Base-by-base conservation (phyloP, 1,284 basidiomycete genomes). In the Bjerkandera adusta region DNA sequence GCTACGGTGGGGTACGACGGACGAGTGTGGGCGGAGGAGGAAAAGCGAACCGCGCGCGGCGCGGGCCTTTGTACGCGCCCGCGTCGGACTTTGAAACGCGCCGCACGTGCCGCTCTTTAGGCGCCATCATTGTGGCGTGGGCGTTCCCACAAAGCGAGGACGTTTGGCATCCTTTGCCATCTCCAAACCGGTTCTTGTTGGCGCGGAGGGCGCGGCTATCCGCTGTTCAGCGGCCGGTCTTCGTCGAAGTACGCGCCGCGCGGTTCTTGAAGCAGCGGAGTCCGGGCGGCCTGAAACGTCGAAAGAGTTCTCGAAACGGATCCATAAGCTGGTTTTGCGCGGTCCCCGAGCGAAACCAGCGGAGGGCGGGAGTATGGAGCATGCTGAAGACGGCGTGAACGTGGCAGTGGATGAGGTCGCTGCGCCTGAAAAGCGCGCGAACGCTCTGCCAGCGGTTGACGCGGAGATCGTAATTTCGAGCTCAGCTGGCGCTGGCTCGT, bases 221-320 rank as follows among this genome's bases (percentile, higher is more conserved):
- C 11, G 8, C 37, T 39, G 10, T 15, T 5, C 16, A 15, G 15
- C 4, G 24, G 38, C n/a, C 30, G 4, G 10, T 6, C 45, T 7
- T 16, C 37, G 33, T 5, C 38, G 21, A 3, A 25, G 37, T 21
- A 4, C 11, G 39, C 26, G 29, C 13, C 36, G 7, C 13, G 13
- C 8, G 6, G 8, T 32, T 10, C 30, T 25, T 5, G 20, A 36
- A 5, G 39, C 49, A 10, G 45, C 49, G 4, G 48, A 50, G 26
- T 41, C 44, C 7, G 44, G 44, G 7, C 36, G 44, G 5, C 44
- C 48, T 8, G 48, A 46, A 34, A 50, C 36, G 5, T 4, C 48
- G 15, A 35, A 30, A n/a, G 37, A 50, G 35, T 50, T 50, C 29
- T 10, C 38, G 3, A 46, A 50, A 29, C 36, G 44, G 3, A 50